phyloP scores from a whole-genome alignment of 2,329 filamentous ascomycete species.

The Beauveria varroae region DNA sequence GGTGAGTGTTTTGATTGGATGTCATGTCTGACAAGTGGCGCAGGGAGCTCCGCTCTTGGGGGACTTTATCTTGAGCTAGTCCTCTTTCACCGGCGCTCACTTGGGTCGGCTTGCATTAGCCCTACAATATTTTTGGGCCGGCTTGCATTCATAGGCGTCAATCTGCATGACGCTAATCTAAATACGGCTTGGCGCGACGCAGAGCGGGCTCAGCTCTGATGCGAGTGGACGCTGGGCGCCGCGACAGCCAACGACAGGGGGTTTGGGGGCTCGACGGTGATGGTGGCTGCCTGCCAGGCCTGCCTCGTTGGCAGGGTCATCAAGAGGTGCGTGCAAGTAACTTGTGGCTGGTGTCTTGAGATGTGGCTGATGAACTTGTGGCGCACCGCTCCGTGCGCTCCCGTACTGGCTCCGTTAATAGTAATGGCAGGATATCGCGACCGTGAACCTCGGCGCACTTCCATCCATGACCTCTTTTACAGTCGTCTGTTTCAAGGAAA shows the following conservation, averaged over 20 bases:
- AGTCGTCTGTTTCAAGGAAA: too few species aligned
- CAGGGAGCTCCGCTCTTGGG: neutral
- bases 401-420: too few species aligned
- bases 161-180: neutral
- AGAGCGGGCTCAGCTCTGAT: conserved; percentile 1
- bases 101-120: conserved; percentile 5
- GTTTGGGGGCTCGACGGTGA: too few species aligned
- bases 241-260: neutral
- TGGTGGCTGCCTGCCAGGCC: too few species aligned
- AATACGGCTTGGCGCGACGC: neutral
- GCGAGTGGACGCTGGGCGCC: neutral
- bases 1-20: conserved; percentile 10
- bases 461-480: neutral
- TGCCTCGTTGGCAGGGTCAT: neutral
- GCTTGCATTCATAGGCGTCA: neutral
- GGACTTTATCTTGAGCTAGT: conserved; percentile 4
- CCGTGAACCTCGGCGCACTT: neutral
- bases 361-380: neutral
- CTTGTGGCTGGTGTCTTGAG: neutral
- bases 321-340: neutral
- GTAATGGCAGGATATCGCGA: neutral
- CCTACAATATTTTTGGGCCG: too few species aligned
- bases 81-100: conserved; percentile 1
- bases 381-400: neutral
- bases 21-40: conserved; percentile 4